Evolutionary conservation across 768 basidiomycete genomes (phyloP).

Genomic region (Auriscalpium vulgare): DNA sequence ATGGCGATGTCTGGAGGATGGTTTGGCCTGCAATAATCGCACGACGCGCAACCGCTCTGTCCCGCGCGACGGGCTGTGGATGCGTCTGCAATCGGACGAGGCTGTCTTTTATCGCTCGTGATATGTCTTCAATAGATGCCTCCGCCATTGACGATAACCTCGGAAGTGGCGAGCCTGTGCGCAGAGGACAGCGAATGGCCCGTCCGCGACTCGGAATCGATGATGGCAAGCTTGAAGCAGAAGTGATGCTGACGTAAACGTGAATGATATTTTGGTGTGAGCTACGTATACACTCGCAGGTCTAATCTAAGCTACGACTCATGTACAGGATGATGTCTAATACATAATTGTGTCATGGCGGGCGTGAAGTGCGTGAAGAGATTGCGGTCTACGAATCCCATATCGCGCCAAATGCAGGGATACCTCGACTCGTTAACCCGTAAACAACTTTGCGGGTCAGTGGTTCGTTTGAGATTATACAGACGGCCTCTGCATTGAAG

Average conservation of each 20-base stretch:
- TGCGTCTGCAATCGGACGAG: neutral
- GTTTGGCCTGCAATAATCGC: neutral
- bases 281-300: no score
- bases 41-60: neutral
- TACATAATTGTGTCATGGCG: no score
- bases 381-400: conserved; percentile 41
- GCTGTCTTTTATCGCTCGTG: no score
- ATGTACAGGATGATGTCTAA: no score
- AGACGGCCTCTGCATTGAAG: conserved; percentile 39
- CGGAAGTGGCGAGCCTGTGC: no score
- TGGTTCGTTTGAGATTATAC: conserved; percentile 51
- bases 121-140: neutral
- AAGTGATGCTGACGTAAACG: no score
- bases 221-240: no score
- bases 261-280: no score
- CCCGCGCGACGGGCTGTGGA: neutral
- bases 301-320: no score
- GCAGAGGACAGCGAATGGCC: no score
- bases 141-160: neutral
- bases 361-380: no score
- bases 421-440: conserved; percentile 50
- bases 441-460: conserved; percentile 51
- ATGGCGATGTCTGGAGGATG: neutral
- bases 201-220: no score
- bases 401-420: conserved; percentile 55